Evolutionary conservation across 2,329 filamentous ascomycete genomes (phyloP), one percentile per base, ranked within the genome.

Genomic region (Aspergillus vadensis): DNA sequence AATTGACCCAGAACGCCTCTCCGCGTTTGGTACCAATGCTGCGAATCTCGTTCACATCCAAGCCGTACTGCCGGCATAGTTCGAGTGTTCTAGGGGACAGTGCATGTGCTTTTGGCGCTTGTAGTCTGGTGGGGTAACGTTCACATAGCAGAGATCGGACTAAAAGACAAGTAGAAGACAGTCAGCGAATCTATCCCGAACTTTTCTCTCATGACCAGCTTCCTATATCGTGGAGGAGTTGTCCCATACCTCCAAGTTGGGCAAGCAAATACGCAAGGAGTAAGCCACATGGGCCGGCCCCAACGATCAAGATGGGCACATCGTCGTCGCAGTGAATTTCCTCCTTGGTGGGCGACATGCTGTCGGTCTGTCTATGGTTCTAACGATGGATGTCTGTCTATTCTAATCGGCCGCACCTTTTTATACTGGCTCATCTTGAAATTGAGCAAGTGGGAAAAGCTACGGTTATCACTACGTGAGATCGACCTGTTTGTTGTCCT

Each of bases 1-100:
- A 79, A 58, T 77, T 78, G 9, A 78, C 76, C 75, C 75, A 79
- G 56, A 69, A 75, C 0, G 75, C 76, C 67, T 79, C 76, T 17
- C 59, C 10, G 8, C 64, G 65, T 1, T 12, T 25, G 9, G 61
- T 59, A 56, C 67, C 63, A 61, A 70, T 9, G 60, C 61, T 10
- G 65, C 68, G 65, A 23, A 70, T 69, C 9, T 62, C 61, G 27
- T 68, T 69, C 8, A 70, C 66, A 25, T 70, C 69, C 2, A 73
- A 55, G 4, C 67, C 64, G 30, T 67, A 71, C 38, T 72, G 70
- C 14, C 68, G 69, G 38, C 67, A 70, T 39, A 73, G 27, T 59
- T 72, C 70, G 2, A 74, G 63, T 8, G 69, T 69, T n/a, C 70
- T 58, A 1, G 71, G 70, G 1, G 65, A 72, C 6, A 73, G 53